Evolutionary conservation across 345 rosid species (phyloP), one percentile per base, ranked within the genome.

Genomic region (Rhizophora mangle): DNA sequence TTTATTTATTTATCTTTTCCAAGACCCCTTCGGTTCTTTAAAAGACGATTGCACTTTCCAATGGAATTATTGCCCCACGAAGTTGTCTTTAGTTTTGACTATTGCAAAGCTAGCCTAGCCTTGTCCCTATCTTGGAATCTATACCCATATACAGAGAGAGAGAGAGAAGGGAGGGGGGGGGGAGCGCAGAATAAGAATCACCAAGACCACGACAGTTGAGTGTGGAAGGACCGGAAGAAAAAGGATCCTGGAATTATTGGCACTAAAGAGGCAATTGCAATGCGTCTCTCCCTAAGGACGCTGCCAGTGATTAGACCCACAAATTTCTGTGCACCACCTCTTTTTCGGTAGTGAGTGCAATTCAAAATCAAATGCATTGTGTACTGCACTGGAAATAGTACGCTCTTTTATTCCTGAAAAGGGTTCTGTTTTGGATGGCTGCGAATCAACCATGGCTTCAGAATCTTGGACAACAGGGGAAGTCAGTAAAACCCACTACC

Each of bases 261-360:
- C 77, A 69, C 75, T 57, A 69, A 60, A 65, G 62, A 62, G 69
- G 67, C 52, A 13, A 67, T 3, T 36, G 72, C 73, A 66, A 63
- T 67, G 15, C 76, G 59, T 52, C 55, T 55, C 27, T n/a, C n/a
- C n/a, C 49, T 24, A 19, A 7, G 49, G 47, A 36, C 46, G 21
- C 34, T 16, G 31, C 9, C 49, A 27, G 67, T 62, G 69, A 36
- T 36, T 49, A 54, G 46, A 64, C 64, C 69, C 69, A 75, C 64
- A 72, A 55, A 55, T 67, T 30, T 65, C 0, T 53, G 63, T 66
- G 66, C 64, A 62, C 60, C 62, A 60, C 1, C 53, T 59, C 64
- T 57, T 65, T 52, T 36, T 64, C 5, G 36, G 57, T 70, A 63
- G 27, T 74, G 37, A 34, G 37, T 34, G 37, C 37, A 24, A 8